Conservation (phyloP, 2,329 filamentous ascomycete genomes). For the Fusarium coffeatum region DNA sequence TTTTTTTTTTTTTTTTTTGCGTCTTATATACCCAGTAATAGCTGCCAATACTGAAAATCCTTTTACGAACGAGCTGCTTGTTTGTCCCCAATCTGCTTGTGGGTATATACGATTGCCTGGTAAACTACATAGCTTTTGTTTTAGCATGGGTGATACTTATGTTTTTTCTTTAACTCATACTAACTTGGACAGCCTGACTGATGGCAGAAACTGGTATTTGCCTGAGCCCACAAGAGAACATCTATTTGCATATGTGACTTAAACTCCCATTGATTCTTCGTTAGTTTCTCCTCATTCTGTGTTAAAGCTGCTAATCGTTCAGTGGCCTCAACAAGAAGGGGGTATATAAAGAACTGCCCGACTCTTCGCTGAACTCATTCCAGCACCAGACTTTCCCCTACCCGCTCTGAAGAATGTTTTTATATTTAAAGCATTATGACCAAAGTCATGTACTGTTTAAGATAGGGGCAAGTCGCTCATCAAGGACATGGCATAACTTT, state of each 20-base stretch:
- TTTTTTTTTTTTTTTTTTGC: too few species aligned
- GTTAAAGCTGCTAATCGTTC: background rate
- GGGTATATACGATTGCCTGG: background rate
- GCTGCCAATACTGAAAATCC: background rate
- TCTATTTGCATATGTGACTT: background rate
- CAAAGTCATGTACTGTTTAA: background rate
- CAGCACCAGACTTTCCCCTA: background rate
- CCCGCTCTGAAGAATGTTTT: background rate
- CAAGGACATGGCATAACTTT: background rate
- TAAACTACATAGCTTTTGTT: background rate
- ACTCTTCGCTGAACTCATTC: background rate
- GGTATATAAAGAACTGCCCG: background rate
- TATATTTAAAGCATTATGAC: background rate
- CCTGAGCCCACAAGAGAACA: background rate
- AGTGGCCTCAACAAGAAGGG: background rate
- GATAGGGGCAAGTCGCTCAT: background rate
- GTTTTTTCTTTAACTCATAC: background rate
- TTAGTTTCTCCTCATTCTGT: background rate
- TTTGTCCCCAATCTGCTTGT: background rate
- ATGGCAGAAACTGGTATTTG: background rate
- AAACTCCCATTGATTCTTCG: background rate
- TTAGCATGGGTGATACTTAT: background rate
- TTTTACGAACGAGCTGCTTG: background rate
- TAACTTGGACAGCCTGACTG: background rate
- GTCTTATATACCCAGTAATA: constrained; percentile 23